phyloP scores from a whole-genome alignment of 192 early-diverging fungal genomes.

The Backusella westeae region DNA sequence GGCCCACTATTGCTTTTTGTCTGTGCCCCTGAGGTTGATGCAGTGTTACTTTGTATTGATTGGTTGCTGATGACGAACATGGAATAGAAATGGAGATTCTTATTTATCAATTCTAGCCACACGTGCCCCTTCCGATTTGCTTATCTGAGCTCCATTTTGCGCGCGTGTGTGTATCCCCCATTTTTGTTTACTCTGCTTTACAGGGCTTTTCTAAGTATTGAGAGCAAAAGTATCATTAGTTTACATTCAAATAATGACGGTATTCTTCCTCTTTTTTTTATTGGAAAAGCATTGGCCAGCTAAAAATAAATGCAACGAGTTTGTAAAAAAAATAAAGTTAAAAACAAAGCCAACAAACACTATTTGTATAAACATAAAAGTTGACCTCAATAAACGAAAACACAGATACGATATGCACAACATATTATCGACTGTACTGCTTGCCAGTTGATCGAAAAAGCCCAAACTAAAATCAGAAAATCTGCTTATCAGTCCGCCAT shows the following conservation, averaged over 20 bases:
- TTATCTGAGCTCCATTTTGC: not conserved
- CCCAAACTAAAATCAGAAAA: not conserved
- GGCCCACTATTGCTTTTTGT: constrained; percentile 1
- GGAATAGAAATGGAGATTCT: constrained; percentile 1
- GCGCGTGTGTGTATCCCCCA: not conserved
- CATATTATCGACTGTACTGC: not conserved
- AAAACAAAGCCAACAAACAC: not conserved
- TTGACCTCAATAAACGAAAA: not conserved
- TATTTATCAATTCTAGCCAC: not conserved
- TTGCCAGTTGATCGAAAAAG: not conserved
- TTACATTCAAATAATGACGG: not conserved
- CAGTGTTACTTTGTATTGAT: not conserved
- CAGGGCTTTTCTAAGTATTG: not conserved
- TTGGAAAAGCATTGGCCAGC: not conserved
- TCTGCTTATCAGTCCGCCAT: not conserved
- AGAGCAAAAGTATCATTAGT: not conserved
- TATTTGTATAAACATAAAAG: not conserved
- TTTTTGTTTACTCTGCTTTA: constrained; percentile 2
- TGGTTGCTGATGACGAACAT: not conserved
- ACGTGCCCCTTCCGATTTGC: not conserved
- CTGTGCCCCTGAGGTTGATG: constrained; percentile 2
- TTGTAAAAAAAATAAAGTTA: not conserved
- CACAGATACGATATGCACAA: not conserved
- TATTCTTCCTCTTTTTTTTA: not conserved
- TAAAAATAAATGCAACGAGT: not conserved